Conservation (phyloP, 2,329 filamentous ascomycete species). For the Didymella glomerata region DNA sequence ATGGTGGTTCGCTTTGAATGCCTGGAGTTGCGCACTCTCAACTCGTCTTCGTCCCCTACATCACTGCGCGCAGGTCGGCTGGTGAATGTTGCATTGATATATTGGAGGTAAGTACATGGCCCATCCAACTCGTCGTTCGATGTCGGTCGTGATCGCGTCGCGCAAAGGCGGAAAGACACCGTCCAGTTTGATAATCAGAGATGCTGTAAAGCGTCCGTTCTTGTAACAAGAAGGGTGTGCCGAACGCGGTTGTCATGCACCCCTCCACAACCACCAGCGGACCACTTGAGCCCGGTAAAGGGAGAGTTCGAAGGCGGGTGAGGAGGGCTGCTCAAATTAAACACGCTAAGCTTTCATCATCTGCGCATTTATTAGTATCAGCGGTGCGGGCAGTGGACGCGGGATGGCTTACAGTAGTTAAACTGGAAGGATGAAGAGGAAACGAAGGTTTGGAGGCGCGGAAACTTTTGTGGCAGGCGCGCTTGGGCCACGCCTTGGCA, state of each 20-base stretch:
- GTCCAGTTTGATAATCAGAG: slow-evolving; percentile 82
- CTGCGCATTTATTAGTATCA: slow-evolving; percentile 58
- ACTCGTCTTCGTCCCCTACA: not conserved
- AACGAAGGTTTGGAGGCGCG: slow-evolving; percentile 32
- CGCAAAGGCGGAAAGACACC: slow-evolving; percentile 42
- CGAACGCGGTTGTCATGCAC: slow-evolving; percentile 98
- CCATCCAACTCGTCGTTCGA: slow-evolving; percentile 12
- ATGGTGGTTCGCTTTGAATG: slow-evolving; percentile 1
- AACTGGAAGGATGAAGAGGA: slow-evolving; percentile 96
- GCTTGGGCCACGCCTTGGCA: slow-evolving; percentile 33
- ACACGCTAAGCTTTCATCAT: slow-evolving; percentile 99
- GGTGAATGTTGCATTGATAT: slow-evolving; percentile 18
- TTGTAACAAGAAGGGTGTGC: slow-evolving; percentile 98
- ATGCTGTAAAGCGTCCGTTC: slow-evolving; percentile 97
- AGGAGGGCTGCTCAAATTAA: slow-evolving; percentile 81
- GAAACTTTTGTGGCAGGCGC: slow-evolving; percentile 47
- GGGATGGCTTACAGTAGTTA: slow-evolving; percentile 81
- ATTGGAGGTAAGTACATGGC: slow-evolving; percentile 21
- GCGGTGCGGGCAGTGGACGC: slow-evolving; percentile 4
- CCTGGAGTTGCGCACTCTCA: not conserved
- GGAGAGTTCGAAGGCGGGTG: slow-evolving; percentile 81
- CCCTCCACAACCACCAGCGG: slow-evolving; percentile 69
- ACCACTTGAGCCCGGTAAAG: slow-evolving; percentile 89
- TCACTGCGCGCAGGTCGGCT: slow-evolving; percentile 2
- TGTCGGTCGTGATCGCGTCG: slow-evolving; percentile 9